Base-by-base conservation (phyloP, 176 grass and related monocot species). In the Zea mays region DNA sequence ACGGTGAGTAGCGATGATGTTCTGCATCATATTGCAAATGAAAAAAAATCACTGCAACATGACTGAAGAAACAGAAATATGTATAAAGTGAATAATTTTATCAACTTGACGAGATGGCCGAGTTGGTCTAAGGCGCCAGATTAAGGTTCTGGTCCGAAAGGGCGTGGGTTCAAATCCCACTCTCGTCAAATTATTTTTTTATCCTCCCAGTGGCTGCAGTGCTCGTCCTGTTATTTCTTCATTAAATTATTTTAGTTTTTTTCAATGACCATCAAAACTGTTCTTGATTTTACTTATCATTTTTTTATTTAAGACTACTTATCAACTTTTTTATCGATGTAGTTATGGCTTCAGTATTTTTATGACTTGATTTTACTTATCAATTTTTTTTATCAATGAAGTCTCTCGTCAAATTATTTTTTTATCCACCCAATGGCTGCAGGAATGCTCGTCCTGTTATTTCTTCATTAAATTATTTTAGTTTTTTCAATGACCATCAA, bases 61-160 rank as follows among this genome's bases (percentile, higher is more conserved):
- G 27, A 27, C 27, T 27, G 27, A 27, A 27, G 0, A 27, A 27
- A 27, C 27, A 27, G 0, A 0, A 27, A 27, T 27, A 27, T 27
- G 27, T 27, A 27, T 27, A 27, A 27, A 27, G 27, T 27, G 27
- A 27, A 27, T 27, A 27, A 27, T 27, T 27, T 27, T 27, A 27
- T 27, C 27, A 72, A 27, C 3, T 20, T 2, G 38, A 39, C 1
- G 79, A 82, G 79, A 90, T 90, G 84, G 88, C 84, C 80, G 84
- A 90, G 88, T 90, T 98, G 95, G 95, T 98, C 95, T 94, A 98
- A 92, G 87, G 89, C 91, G 95, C 85, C 85, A 94, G 95, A 92
- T 92, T 98, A 94, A 94, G 95, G 89, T 90, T 98, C 87, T 94
- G 81, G 95, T 98, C 89, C 82, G 83, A 94, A 90, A 85, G 85